phyloP scores from a whole-genome alignment of 192 early-diverging fungal genomes.

The Backusella tarrabulga region DNA sequence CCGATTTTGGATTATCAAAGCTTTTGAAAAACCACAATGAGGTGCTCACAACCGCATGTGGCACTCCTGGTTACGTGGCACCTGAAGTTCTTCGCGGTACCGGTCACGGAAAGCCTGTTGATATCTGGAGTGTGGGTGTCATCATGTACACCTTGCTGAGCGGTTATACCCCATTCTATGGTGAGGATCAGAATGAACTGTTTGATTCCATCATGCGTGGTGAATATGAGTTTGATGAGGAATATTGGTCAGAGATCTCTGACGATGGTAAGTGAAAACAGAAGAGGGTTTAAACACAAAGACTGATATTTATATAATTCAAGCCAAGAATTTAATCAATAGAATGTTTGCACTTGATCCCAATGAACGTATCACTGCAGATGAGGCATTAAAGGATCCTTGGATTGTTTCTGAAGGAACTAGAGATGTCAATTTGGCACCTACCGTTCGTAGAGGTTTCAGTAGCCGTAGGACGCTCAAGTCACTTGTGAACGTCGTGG shows the following conservation, averaged over 20 bases:
- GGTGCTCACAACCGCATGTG: slow-evolving; percentile 66
- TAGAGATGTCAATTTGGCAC: neutral
- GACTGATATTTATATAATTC: neutral
- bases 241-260: slow-evolving; percentile 79
- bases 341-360: slow-evolving; percentile 64
- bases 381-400: slow-evolving; percentile 77
- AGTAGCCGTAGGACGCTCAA: slow-evolving; percentile 8
- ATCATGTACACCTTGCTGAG: slow-evolving; percentile 73
- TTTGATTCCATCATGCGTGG: slow-evolving; percentile 65
- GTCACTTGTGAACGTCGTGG: slow-evolving; percentile 2
- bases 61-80: slow-evolving; percentile 60
- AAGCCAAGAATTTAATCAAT: slow-evolving; percentile 75
- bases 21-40: slow-evolving; percentile 54
- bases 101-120: slow-evolving; percentile 65
- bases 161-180: slow-evolving; percentile 70
- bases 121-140: slow-evolving; percentile 77
- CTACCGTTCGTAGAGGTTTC: slow-evolving; percentile 15
- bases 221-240: slow-evolving; percentile 63
- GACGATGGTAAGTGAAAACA: slow-evolving; percentile 37
- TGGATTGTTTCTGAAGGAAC: slow-evolving; percentile 66
- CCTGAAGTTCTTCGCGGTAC: slow-evolving; percentile 66
- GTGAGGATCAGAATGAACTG: slow-evolving; percentile 54
- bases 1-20: slow-evolving; percentile 77
- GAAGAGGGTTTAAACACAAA: neutral
- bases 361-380: slow-evolving; percentile 69